Conservation (phyloP, 306 rosid genomes). For the Vigna angularis region DNA sequence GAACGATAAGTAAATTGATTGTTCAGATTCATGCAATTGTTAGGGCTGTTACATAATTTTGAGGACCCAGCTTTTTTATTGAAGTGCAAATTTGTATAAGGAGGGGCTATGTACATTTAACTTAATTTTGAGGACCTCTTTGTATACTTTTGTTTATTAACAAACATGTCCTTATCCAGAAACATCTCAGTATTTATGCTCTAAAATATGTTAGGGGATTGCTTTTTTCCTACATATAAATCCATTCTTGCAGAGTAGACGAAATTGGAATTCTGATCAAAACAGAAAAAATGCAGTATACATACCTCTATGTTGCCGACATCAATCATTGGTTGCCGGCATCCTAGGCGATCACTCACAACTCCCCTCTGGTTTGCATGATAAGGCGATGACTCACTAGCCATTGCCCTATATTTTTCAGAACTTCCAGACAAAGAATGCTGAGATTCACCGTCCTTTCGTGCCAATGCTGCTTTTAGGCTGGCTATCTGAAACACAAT, state of each 20-base stretch:
- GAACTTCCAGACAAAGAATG: conserved; percentile 65
- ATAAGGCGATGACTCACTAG: conserved; percentile 67
- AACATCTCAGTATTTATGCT: not conserved
- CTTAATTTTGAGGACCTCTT: not conserved
- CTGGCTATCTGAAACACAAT: conserved; percentile 64
- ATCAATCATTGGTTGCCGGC: conserved; percentile 65
- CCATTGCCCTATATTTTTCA: conserved; percentile 59
- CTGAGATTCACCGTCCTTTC: conserved; percentile 71
- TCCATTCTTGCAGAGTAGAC: conserved; percentile 13
- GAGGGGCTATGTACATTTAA: not conserved
- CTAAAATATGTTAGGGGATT: not conserved
- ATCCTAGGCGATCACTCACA: conserved; percentile 49
- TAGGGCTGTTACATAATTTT: not conserved
- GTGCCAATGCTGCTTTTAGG: conserved; percentile 79
- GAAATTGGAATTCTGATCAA: not conserved
- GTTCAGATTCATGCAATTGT: not conserved
- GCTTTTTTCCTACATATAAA: not conserved
- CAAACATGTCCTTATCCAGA: conserved; percentile 7
- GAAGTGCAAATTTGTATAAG: not conserved
- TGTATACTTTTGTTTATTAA: not conserved
- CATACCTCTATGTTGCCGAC: conserved; percentile 74
- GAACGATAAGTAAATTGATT: conserved; percentile 1
- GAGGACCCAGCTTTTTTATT: not conserved
- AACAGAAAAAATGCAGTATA: conserved; percentile 31
- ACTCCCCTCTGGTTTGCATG: conserved; percentile 50